These are phyloP conservation scores for Trichoderma polysporum DNA, from an alignment of 2,329 filamentous ascomycete genomes.

Conservation along the genomic window DNA sequence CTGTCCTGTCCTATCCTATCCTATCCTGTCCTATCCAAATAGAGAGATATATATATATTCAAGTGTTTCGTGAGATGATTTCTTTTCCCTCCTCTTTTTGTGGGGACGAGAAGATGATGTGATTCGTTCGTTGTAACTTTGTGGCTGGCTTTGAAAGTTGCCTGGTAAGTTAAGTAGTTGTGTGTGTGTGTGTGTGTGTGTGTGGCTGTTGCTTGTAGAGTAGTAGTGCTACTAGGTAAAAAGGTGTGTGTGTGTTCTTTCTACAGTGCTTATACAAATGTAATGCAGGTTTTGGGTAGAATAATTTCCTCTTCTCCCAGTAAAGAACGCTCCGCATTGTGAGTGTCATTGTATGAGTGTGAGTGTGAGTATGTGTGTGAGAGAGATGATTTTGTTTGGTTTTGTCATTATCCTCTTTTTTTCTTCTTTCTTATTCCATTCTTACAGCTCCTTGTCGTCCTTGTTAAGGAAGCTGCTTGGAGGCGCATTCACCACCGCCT, in stretches of 20 bases:
- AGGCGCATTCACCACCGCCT: conserved; percentile 65
- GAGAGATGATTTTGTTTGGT: background rate
- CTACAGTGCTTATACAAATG: background rate
- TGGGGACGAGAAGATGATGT: background rate
- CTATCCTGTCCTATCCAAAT: background rate
- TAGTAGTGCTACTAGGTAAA: background rate
- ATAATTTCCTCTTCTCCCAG: background rate
- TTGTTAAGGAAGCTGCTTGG: conserved; percentile 33
- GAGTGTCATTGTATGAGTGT: too few relatives aligned
- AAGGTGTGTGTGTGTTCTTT: background rate
- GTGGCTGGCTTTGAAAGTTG: background rate
- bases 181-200: background rate
- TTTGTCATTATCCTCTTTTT: background rate
- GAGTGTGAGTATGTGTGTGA: background rate
- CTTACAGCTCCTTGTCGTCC: conserved; percentile 39
- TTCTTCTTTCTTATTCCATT: background rate
- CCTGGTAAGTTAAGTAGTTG: background rate
- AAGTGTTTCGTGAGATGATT: background rate
- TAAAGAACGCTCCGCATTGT: background rate
- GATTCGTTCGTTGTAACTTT: background rate
- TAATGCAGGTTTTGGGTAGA: background rate
- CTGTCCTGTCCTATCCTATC: background rate
- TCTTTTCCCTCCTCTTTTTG: background rate
- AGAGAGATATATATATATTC: background rate
- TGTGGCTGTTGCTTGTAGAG: background rate